Conservation (phyloP, 2,329 filamentous ascomycete genomes). For the Pezicula carpinea region DNA sequence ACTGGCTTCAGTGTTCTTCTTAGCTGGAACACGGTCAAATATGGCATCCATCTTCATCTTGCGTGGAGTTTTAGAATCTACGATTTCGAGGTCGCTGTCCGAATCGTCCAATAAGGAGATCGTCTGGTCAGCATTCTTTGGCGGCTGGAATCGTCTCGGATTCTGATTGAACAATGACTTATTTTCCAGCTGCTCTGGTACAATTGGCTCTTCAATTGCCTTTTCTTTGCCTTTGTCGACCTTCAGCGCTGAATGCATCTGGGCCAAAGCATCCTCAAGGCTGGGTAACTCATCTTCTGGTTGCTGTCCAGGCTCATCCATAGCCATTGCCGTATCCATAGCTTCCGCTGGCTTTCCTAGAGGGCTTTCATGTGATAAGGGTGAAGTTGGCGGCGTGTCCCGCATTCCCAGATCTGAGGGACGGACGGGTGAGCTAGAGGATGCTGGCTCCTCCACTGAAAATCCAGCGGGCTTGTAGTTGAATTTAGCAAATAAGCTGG, state of each 20-base stretch:
- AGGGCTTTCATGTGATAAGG: slow-evolving; percentile 32
- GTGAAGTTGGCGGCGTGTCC: slow-evolving; percentile 71
- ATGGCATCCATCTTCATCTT: slow-evolving; percentile 54
- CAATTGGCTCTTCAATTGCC: slow-evolving; percentile 33
- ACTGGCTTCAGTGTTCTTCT: slow-evolving; percentile 56
- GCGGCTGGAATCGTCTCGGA: slow-evolving; percentile 34
- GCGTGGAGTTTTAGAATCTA: slow-evolving; percentile 24
- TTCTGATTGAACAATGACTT: slow-evolving; percentile 21
- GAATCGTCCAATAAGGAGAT: slow-evolving; percentile 34
- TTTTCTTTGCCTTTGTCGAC: slow-evolving; percentile 59
- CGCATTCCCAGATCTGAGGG: slow-evolving; percentile 49
- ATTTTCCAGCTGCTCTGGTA: slow-evolving; percentile 10
- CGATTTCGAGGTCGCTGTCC: slow-evolving; percentile 40
- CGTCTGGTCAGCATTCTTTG: slow-evolving; percentile 32
- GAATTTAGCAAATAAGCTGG: slow-evolving; percentile 78
- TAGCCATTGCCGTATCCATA: not conserved
- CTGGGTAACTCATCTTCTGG: slow-evolving; percentile 12
- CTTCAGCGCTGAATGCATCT: slow-evolving; percentile 14
- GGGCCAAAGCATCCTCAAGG: slow-evolving; percentile 13
- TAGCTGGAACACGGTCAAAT: slow-evolving; percentile 64
- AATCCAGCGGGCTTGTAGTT: slow-evolving; percentile 55
- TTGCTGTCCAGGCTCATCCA: not conserved
- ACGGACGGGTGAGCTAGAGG: slow-evolving; percentile 50
- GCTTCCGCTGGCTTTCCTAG: slow-evolving; percentile 25
- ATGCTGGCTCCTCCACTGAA: slow-evolving; percentile 24